Base-by-base conservation (phyloP, 176 grass and related monocot species). In the Phyllostachys edulis region DNA sequence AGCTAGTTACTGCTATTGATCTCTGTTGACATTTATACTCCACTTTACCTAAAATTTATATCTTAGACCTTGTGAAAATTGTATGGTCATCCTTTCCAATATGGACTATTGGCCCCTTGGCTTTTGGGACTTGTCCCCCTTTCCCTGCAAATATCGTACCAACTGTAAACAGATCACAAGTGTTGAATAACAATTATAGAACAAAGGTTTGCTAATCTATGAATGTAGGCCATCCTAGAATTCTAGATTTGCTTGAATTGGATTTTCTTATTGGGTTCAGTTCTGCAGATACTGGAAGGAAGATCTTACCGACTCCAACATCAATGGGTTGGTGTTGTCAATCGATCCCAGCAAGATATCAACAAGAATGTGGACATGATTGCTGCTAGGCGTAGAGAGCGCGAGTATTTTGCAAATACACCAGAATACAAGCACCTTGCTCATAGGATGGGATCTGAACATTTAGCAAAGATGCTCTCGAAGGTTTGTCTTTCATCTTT, bases 361-460 rank as follows among this genome's bases (percentile, higher is more conserved):
- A 96, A 99, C 79, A 99, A 96, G 88, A 99, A 88, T 77, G 97
- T 99, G 77, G 97, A 99, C 76, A 99, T 99, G 93, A 95, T 99
- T 87, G 97, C 93, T 85, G 97, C 97, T 77, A 96, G 97, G 66
- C 88, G 86, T 54, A 96, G 90, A 85, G 97, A 99, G 83, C 85
- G 86, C 3, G 97, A 99, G 17, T 99, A 99, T 83, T 99, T 99
- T 87, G 16, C 90, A 75, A 96, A 52, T 86, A 87, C 90, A 80
- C 86, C 93, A 54, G 97, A 99, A 34, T 99, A 99, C 66, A 99
- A 92, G 76, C 97, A 99, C 81, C 88, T 99, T 83, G 86, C 88
- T 75, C 44, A 83, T 45, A 92, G 97, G 73, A 99, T 99, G 97
- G 97, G 97, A 72, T 99, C 97, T 56, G 97, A 99, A 80, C 92